phyloP scores from a whole-genome alignment of 2,329 filamentous ascomycete genomes.

The Beauveria caledonica region DNA sequence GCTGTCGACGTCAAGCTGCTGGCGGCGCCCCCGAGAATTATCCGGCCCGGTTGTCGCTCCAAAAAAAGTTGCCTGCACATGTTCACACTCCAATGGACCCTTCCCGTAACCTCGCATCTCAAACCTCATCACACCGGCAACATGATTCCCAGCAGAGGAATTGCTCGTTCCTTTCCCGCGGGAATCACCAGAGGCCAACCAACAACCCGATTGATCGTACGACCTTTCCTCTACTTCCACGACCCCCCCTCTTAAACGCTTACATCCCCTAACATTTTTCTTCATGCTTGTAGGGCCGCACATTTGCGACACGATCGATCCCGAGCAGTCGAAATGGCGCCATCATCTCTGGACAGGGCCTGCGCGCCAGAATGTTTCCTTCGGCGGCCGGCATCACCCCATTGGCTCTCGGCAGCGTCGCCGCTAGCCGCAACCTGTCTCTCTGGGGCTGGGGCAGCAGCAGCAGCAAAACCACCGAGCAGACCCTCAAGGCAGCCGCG shows the following conservation, averaged over 20 bases:
- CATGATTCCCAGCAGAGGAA: slow-evolving; percentile 39
- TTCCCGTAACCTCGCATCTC: slow-evolving; percentile 13
- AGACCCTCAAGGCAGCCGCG: background rate
- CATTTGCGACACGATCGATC: slow-evolving; percentile 18
- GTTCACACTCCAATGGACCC: slow-evolving; percentile 15
- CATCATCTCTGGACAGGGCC: background rate
- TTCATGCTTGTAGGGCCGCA: slow-evolving; percentile 18
- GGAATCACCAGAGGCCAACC: slow-evolving; percentile 23
- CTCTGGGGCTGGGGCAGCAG: slow-evolving; percentile 24
- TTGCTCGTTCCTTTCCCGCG: slow-evolving; percentile 31
- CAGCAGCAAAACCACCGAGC: slow-evolving; percentile 15
- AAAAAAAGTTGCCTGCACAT: slow-evolving; percentile 24
- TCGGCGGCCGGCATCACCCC: slow-evolving; percentile 17
- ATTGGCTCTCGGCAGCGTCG: slow-evolving; percentile 23
- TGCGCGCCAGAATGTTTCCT: background rate
- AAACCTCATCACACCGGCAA: slow-evolving; percentile 18
- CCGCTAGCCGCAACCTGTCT: slow-evolving; percentile 20
- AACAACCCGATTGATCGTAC: slow-evolving; percentile 21
- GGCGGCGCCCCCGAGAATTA: slow-evolving; percentile 25
- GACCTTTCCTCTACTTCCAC: slow-evolving; percentile 3
- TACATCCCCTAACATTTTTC: slow-evolving; percentile 10
- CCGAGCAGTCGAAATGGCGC: slow-evolving; percentile 19
- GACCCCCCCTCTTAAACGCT: no score
- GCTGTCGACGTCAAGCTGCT: background rate
- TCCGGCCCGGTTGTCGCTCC: slow-evolving; percentile 20